Conservation (phyloP, 164 flowering plant genomes). For the Stephania japonica region DNA sequence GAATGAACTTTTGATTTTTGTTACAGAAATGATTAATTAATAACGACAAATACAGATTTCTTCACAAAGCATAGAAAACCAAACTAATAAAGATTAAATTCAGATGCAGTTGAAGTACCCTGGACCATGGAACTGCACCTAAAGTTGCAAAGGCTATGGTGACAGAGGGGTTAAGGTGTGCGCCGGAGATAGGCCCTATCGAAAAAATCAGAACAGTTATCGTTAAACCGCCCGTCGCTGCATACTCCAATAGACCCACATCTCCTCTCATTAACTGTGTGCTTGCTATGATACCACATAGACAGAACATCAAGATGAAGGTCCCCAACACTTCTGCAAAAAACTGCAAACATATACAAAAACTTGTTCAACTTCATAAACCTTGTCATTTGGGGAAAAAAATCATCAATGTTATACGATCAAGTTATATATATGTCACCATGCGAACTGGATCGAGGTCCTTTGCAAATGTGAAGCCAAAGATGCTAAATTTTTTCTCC, state of each 20-base stretch:
- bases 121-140: constrained; percentile 65
- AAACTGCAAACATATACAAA: constrained; percentile 35
- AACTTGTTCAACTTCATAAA: background rate
- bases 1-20: no score
- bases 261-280: constrained; percentile 32
- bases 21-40: no score
- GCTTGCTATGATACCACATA: constrained; percentile 56
- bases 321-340: constrained; percentile 69
- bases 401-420: background rate
- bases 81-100: background rate
- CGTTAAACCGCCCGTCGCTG: constrained; percentile 57
- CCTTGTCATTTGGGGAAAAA: background rate
- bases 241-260: constrained; percentile 60
- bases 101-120: constrained; percentile 28
- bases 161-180: constrained; percentile 78
- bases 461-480: background rate
- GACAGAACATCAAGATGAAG: constrained; percentile 55
- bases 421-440: constrained; percentile 19
- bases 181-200: constrained; percentile 72
- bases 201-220: constrained; percentile 47
- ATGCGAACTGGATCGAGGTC: constrained; percentile 24
- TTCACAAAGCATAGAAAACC: background rate
- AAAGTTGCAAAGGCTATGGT: constrained; percentile 57
- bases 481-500: background rate
- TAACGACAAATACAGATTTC: no score